Percentiles rank a stretch among this genome's conserved stretches.
phyloP scores from a whole-genome alignment of 345 rosid species.

The Gossypium sturtianum region DNA sequence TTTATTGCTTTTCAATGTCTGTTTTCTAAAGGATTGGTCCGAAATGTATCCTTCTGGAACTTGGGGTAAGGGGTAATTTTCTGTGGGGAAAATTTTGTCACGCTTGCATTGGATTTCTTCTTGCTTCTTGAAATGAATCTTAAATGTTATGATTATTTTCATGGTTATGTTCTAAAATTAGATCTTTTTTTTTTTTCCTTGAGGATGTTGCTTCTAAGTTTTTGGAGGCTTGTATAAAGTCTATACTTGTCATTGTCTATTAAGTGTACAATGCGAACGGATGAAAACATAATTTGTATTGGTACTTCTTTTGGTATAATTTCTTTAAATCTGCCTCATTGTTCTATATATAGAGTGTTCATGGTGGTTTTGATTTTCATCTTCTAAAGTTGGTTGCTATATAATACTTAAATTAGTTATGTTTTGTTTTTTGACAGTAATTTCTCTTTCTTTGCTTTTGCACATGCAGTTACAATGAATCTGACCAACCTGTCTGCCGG shows the following conservation, averaged over 20 bases:
- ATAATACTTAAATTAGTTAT: neutral
- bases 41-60: neutral
- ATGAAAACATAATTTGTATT: neutral
- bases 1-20: neutral
- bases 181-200: neutral
- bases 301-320: neutral
- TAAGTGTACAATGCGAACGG: neutral
- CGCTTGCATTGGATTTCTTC: neutral
- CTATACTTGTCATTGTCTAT: neutral
- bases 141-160: neutral
- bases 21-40: neutral
- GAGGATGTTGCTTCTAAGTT: neutral
- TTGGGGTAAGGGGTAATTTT: neutral
- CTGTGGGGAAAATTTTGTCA: neutral
- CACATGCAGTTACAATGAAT: constrained; percentile 67
- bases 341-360: neutral
- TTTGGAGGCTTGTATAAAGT: neutral
- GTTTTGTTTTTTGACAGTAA: neutral
- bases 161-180: neutral
- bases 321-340: neutral
- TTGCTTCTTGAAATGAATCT: neutral
- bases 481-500: constrained; percentile 84
- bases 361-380: neutral
- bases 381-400: neutral
- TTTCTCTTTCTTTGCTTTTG: neutral